phyloP scores from a whole-genome alignment of 2,329 filamentous ascomycete genomes.

The Bipolaris victoriae region DNA sequence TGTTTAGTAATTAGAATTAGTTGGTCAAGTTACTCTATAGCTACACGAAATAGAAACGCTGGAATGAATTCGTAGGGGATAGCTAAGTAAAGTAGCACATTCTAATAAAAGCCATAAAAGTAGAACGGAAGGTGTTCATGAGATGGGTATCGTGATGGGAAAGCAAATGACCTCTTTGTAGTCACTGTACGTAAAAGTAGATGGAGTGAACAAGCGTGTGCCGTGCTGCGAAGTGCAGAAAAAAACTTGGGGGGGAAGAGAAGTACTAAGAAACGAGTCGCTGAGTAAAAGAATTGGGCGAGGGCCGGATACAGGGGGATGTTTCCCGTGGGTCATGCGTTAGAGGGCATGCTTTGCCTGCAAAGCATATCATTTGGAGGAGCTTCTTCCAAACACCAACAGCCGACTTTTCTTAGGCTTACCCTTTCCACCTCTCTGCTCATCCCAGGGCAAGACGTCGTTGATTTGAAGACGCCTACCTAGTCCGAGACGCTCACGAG shows the following conservation, averaged over 20 bases:
- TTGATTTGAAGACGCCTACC: slow-evolving; percentile 44
- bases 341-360: slow-evolving; percentile 12
- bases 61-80: background rate
- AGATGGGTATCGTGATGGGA: slow-evolving; percentile 1
- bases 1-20: too few species aligned
- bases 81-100: background rate
- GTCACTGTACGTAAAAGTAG: background rate
- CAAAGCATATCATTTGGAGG: slow-evolving; percentile 14
- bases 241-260: slow-evolving; percentile 1
- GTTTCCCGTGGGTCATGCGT: slow-evolving; percentile 15
- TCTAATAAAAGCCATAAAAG: background rate
- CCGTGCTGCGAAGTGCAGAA: background rate
- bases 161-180: background rate
- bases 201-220: background rate
- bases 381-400: slow-evolving; percentile 29
- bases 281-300: background rate
- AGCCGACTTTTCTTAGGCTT: slow-evolving; percentile 41
- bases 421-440: slow-evolving; percentile 23
- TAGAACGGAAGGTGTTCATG: background rate
- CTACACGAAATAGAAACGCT: too few species aligned
- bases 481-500: slow-evolving; percentile 47
- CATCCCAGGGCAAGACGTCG: slow-evolving; percentile 43
- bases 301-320: background rate
- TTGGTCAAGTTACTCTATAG: too few species aligned
- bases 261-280: background rate